Conservation (phyloP, 257 asterid genomes). For the Lantana camara region DNA sequence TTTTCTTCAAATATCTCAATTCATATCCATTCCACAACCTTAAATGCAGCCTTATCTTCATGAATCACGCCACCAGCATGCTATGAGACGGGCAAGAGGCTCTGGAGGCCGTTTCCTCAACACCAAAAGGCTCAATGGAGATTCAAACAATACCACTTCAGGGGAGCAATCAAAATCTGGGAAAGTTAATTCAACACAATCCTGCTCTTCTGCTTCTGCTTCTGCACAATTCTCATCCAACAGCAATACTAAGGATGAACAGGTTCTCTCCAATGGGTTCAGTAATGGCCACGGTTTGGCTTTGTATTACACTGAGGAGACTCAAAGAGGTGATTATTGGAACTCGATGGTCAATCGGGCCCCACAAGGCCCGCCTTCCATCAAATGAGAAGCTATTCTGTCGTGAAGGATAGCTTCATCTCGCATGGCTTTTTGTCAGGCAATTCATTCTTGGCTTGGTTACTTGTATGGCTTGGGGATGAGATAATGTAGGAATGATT, state of each 20-base stretch:
- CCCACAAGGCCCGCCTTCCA: slow-evolving; percentile 42
- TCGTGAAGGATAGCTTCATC: slow-evolving; percentile 25
- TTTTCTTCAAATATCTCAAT: background rate
- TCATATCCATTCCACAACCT: background rate
- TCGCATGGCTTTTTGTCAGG: slow-evolving; percentile 55
- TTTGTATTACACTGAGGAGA: slow-evolving; percentile 31
- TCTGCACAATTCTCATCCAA: slow-evolving; percentile 41
- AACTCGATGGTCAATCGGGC: slow-evolving; percentile 44
- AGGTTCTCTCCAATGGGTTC: slow-evolving; percentile 36
- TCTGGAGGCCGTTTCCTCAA: slow-evolving; percentile 85
- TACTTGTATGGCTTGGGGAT: slow-evolving; percentile 42
- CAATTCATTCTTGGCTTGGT: slow-evolving; percentile 98
- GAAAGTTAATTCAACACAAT: slow-evolving; percentile 34
- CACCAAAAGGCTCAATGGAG: slow-evolving; percentile 47
- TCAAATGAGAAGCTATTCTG: slow-evolving; percentile 40
- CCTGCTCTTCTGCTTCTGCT: slow-evolving; percentile 52
- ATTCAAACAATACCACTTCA: slow-evolving; percentile 28
- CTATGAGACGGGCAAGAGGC: slow-evolving; percentile 81
- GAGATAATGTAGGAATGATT: slow-evolving; percentile 23
- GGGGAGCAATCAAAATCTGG: slow-evolving; percentile 38
- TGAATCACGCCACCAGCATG: slow-evolving; percentile 80
- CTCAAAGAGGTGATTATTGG: slow-evolving; percentile 44
- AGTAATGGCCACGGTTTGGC: slow-evolving; percentile 28
- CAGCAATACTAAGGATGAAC: slow-evolving; percentile 32
- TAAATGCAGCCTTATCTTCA: slow-evolving; percentile 77